Evolutionary conservation across 306 rosid species (phyloP), one percentile per base, ranked within the genome.

Genomic region (Begonia loranthoides): DNA sequence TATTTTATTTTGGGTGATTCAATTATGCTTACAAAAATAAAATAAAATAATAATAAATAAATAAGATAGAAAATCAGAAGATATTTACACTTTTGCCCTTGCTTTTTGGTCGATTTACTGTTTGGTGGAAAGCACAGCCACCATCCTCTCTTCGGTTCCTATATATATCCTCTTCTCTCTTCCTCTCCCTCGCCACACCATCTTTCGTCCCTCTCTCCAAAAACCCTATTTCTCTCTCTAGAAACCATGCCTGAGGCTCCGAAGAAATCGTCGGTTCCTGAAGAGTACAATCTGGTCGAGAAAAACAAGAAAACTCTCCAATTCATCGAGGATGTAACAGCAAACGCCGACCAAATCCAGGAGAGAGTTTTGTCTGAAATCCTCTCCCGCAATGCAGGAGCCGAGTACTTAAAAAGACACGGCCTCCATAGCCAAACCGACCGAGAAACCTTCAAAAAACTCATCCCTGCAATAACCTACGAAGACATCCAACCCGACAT

Each of bases 401-500:
- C 57, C 47, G 84, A 81, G 71, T 81, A 81, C 73, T 58, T 77
- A 24, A 60, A 66, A 49, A 59, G 68, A 4, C 77, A 77, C 51
- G 73, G 79, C 56, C 71, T 76, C 7, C 24, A 66, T 17, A 79
- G 76, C 1, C 34, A 10, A 41, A 61, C 54, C 0, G 75, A 77
- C 40, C 56, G 57, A 51, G 60, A 71, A 17, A 60, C 58, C 13
- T 80, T 77, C 76, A 80, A 77, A 59, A 74, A 60, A 50, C 62
- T 60, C n/a, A 39, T 77, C 41, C 84, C 89, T 41, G 65, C 74
- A 13, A 78, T 81, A 13, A 60, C 65, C 10, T 81, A 77, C n/a
- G 81, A 81, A 17, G 79, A 77, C 54, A 15, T 81, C 10, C 69
- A 74, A 62, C 65, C 80, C 10, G 61, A 81, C 59, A 66, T 81